Base-by-base conservation (phyloP, 164 flowering plant species). In the Vitis labrusca region DNA sequence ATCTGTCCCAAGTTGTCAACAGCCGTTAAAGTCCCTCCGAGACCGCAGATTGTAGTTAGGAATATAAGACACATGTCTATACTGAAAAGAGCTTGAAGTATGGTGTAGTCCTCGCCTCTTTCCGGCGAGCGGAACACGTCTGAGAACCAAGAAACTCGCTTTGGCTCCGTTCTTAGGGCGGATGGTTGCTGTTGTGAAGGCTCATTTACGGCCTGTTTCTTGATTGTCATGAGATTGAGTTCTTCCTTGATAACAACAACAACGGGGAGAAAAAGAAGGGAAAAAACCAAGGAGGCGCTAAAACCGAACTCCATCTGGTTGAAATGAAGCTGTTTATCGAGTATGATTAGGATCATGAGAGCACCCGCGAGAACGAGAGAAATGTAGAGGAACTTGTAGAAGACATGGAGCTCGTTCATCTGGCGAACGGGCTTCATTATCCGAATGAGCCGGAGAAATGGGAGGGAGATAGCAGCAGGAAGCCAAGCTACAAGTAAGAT, bases 331-430 rank as follows among this genome's bases (percentile, higher is more conserved):
- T 11, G 59, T 27, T 72, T 79, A 67, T 83, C 73, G 23, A 76
- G 15, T 7, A 83, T 77, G 58, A 80, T 80, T 1, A 83, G 56
- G 1, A 68, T 27, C 84, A 83, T 74, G 54, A 83, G 65, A 60
- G 76, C 78, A 19, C 79, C 79, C 50, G 84, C 86, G 1, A 78
- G 66, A n/a, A 53, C 77, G 14, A 83, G 72, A 2, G 81, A 74
- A 12, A 78, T 70, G 19, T 78, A 83, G 15, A 83, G 78, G 64
- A 80, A 51, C 3, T 55, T 44, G 64, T 83, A 78, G 53, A 83
- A 83, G 9, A 74, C 65, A 47, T 76, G 74, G 61, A 76, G 17
- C 66, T 83, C 86, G 53, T 78, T 73, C 10, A 50, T 23, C 12
- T 69, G 71, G 30, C 77, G 73, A 9, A 73, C 50, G 2, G 76